Conservation (phyloP, 768 basidiomycete species). For the Clitopilus hobsonii region DNA sequence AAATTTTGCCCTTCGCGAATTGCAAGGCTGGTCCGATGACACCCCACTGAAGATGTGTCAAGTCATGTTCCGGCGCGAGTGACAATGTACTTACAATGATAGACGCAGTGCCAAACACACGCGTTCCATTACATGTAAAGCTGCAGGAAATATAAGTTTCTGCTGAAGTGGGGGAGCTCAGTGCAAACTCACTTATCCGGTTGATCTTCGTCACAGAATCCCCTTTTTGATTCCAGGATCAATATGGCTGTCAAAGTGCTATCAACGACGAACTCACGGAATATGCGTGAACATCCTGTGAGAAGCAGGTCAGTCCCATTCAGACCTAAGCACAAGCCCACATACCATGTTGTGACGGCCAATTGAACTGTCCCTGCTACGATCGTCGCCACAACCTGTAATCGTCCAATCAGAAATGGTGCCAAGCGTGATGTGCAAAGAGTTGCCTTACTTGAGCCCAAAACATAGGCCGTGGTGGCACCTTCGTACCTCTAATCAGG, state of each 20-base stretch:
- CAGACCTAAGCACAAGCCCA: neutral
- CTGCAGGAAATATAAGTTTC: conserved; percentile 17
- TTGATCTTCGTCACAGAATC: conserved; percentile 40
- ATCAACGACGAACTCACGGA: conserved; percentile 29
- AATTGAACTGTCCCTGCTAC: conserved; percentile 66
- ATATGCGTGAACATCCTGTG: conserved; percentile 59
- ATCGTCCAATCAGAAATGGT: neutral
- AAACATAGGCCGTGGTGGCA: conserved; percentile 66
- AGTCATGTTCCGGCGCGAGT: conserved; percentile 2
- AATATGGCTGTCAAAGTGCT: neutral
- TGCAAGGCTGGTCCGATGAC: conserved; percentile 60
- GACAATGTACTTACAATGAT: conserved; percentile 43
- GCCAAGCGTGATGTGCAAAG: neutral
- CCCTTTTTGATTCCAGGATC: conserved; percentile 23
- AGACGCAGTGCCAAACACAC: conserved; percentile 50
- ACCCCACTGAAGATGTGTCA: conserved; percentile 41
- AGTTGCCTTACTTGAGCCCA: conserved; percentile 45
- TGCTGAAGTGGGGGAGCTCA: neutral
- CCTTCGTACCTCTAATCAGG: conserved; percentile 22
- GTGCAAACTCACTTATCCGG: conserved; percentile 29
- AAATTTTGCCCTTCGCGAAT: conserved; percentile 53
- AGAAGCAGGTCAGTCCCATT: neutral
- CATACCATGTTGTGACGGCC: conserved; percentile 59
- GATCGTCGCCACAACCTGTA: conserved; percentile 46
- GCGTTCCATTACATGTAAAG: conserved; percentile 47